phyloP scores from a whole-genome alignment of 768 basidiomycete species.

The Rubroboletus pulcherrimus region DNA sequence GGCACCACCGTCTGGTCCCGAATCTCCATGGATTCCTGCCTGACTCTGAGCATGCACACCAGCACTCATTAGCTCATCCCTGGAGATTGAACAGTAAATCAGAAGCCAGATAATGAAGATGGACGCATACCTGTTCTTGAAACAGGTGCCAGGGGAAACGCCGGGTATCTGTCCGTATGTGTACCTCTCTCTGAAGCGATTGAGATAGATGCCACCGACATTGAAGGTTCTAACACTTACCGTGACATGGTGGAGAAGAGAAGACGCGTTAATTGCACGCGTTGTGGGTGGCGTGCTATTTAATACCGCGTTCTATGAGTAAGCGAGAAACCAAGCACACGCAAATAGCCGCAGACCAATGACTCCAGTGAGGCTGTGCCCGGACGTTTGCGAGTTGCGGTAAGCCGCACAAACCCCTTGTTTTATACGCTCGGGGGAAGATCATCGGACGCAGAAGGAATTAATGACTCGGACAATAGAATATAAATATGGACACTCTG shows the following conservation, averaged over 20 bases:
- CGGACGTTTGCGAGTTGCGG: too few species aligned
- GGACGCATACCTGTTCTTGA: conserved; percentile 15
- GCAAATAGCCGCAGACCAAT: conserved; percentile 12
- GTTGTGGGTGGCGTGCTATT: background rate
- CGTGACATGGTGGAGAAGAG: conserved; percentile 15
- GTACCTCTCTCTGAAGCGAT: conserved; percentile 6
- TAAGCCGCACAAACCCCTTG: conserved; percentile 1
- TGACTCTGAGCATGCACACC: conserved; percentile 34
- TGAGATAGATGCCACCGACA: background rate
- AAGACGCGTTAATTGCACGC: conserved; percentile 8
- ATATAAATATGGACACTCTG: conserved; percentile 1
- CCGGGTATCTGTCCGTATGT: conserved; percentile 31
- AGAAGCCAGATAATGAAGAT: background rate
- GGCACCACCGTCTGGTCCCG: conserved; percentile 25
- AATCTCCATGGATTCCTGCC: conserved; percentile 40
- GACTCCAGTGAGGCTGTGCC: background rate
- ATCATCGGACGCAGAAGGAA: background rate
- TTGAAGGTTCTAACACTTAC: conserved; percentile 3
- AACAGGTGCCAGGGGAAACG: conserved; percentile 20
- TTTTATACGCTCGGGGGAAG: conserved; percentile 6
- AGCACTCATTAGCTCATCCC: conserved; percentile 19
- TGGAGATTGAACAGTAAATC: conserved; percentile 4
- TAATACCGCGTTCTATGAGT: conserved; percentile 6
- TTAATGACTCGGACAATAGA: conserved; percentile 18
- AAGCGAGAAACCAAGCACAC: conserved; percentile 3